Percentiles rank a stretch among this genome's conserved stretches.
These are phyloP conservation scores for Fusarium sp. DNA, from an alignment of 2,329 filamentous ascomycete genomes.

Conservation along the genomic window DNA sequence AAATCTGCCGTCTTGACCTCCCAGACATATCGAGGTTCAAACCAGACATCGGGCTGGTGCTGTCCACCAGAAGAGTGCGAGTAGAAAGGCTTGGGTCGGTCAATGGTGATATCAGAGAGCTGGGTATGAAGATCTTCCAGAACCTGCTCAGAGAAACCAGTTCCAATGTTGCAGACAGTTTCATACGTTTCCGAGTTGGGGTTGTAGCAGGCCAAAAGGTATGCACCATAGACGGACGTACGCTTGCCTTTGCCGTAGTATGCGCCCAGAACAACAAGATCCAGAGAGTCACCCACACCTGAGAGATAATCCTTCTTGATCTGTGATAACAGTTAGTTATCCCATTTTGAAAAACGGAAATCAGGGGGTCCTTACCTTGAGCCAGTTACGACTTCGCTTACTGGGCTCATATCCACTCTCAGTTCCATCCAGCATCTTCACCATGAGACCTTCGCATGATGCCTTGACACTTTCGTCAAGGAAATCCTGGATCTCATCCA, in stretches of 20 bases:
- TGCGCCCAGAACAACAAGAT: constrained; percentile 93
- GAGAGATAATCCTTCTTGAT: constrained; percentile 98
- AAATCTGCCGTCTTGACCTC: constrained; percentile 97
- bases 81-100: constrained; percentile 94
- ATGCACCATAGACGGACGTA: constrained; percentile 94
- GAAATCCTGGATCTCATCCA: constrained; percentile 93
- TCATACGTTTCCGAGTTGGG: constrained; percentile 83
- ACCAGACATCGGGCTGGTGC: constrained; percentile 98
- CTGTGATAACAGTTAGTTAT: constrained; percentile 54
- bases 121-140: constrained; percentile 86
- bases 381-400: constrained; percentile 96
- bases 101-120: constrained; percentile 83
- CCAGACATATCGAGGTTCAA: constrained; percentile 95
- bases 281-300: constrained; percentile 93
- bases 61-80: constrained; percentile 84
- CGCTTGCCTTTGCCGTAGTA: constrained; percentile 96
- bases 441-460: constrained; percentile 97
- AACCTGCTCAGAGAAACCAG: constrained; percentile 93
- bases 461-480: constrained; percentile 96
- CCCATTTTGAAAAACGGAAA: constrained; percentile 65
- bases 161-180: constrained; percentile 98
- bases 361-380: constrained; percentile 72
- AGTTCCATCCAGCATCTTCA: constrained; percentile 96
- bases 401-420: constrained; percentile 97
- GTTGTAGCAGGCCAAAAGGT: constrained; percentile 95